phyloP scores from a whole-genome alignment of 1,139 yeast genomes.

The Sugiyamaella grinbergsii region DNA sequence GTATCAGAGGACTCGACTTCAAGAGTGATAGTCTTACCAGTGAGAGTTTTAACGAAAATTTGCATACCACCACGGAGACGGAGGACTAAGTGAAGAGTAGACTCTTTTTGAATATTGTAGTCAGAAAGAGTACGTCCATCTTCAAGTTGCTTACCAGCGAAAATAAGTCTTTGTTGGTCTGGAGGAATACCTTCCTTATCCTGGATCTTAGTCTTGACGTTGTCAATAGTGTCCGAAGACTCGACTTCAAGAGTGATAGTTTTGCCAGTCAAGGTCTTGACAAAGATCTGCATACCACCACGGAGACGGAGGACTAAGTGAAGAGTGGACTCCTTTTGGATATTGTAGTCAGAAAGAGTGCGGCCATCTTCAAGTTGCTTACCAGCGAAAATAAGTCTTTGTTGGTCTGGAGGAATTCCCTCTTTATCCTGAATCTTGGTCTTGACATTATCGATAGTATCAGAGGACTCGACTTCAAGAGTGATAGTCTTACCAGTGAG shows the following conservation, averaged over 20 bases:
- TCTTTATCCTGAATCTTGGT: slow-evolving; percentile 84
- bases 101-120: slow-evolving; percentile 87
- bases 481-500: slow-evolving; percentile 83
- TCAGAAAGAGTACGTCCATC: slow-evolving; percentile 84
- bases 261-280: slow-evolving; percentile 78
- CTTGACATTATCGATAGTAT: slow-evolving; percentile 57
- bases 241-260: slow-evolving; percentile 84
- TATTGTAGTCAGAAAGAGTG: slow-evolving; percentile 76
- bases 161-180: slow-evolving; percentile 83
- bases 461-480: slow-evolving; percentile 58
- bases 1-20: slow-evolving; percentile 88
- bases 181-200: slow-evolving; percentile 91
- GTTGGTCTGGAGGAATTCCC: slow-evolving; percentile 88
- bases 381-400: slow-evolving; percentile 84
- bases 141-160: slow-evolving; percentile 86
- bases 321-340: slow-evolving; percentile 51
- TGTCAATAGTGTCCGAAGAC: slow-evolving; percentile 84
- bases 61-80: slow-evolving; percentile 92
- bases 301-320: slow-evolving; percentile 61
- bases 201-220: slow-evolving; percentile 82
- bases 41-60: slow-evolving; percentile 78
- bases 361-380: slow-evolving; percentile 85
- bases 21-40: slow-evolving; percentile 85
- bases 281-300: slow-evolving; percentile 71
- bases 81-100: slow-evolving; percentile 81